These are phyloP conservation scores for Dacryopinax spathularia DNA, from an alignment of 768 basidiomycete genomes.

Conservation along the genomic window DNA sequence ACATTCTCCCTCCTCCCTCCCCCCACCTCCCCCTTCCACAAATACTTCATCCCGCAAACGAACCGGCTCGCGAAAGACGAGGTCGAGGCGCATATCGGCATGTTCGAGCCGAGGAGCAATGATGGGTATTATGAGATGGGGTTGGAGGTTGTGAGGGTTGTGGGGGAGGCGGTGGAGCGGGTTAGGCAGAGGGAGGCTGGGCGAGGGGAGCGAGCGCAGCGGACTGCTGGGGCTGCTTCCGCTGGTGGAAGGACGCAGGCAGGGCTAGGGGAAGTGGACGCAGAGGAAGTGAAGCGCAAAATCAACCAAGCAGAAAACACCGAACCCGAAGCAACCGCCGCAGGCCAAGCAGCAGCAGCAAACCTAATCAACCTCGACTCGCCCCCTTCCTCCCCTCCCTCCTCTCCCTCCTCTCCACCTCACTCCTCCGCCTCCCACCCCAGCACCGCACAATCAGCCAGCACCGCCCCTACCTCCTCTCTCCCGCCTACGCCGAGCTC, in stretches of 20 bases:
- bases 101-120: slow-evolving; percentile 70
- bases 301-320: not conserved
- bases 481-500: not conserved
- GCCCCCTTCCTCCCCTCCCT: not conserved
- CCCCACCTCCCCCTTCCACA: slow-evolving; percentile 29
- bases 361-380: not conserved
- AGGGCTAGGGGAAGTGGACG: not conserved
- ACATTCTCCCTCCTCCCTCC: slow-evolving; percentile 70
- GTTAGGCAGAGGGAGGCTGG: not conserved
- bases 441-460: no score
- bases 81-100: slow-evolving; percentile 71
- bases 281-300: not conserved
- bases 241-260: slow-evolving; percentile 12
- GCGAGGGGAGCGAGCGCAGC: not conserved
- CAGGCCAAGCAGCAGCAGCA: not conserved
- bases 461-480: no score
- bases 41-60: slow-evolving; percentile 46
- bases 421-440: not conserved
- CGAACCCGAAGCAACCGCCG: not conserved
- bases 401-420: not conserved
- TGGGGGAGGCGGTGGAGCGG: slow-evolving; percentile 20
- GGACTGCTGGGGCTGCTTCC: not conserved
- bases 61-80: slow-evolving; percentile 64
- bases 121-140: slow-evolving; percentile 86
- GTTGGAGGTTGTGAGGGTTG: slow-evolving; percentile 39